A percentile compares a stretch with the other conserved stretches of the same genome.
These are phyloP conservation scores for Claviceps spartinae DNA, from an alignment of 2,329 filamentous ascomycete genomes.

Conservation along the genomic window DNA sequence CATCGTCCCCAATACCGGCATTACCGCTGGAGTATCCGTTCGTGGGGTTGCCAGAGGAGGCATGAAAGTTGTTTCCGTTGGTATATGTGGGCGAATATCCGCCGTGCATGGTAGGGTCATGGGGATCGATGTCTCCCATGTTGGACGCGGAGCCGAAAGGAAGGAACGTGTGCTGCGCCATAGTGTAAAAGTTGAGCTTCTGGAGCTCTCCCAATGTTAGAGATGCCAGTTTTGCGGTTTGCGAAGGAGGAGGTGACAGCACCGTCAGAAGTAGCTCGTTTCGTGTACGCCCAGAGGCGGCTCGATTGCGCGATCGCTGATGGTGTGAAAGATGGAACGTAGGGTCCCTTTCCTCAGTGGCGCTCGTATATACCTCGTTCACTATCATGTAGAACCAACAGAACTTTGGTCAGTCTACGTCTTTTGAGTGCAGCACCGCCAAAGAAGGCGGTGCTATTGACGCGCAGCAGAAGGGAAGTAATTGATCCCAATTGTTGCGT, in stretches of 20 bases:
- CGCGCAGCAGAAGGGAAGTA: not conserved
- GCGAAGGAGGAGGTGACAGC: conserved; percentile 3
- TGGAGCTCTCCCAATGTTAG: conserved; percentile 6
- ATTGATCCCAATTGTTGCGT: not conserved
- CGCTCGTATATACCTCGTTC: not conserved
- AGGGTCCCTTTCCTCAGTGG: not conserved
- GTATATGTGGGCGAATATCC: conserved; percentile 47
- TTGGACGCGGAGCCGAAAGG: conserved; percentile 42
- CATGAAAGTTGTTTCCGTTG: conserved; percentile 38
- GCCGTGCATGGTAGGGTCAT: conserved; percentile 60
- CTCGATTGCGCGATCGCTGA: not conserved
- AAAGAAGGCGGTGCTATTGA: not conserved
- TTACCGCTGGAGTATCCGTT: conserved; percentile 66
- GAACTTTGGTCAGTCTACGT: not conserved
- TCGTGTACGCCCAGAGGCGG: conserved; percentile 2
- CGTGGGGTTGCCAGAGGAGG: conserved; percentile 42
- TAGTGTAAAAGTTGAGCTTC: conserved; percentile 16
- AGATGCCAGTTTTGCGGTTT: conserved; percentile 6
- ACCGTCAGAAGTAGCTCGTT: conserved; percentile 3
- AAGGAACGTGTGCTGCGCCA: conserved; percentile 44
- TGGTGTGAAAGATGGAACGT: not conserved
- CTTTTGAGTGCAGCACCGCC: not conserved
- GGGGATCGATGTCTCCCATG: conserved; percentile 62
- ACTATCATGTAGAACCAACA: not conserved
- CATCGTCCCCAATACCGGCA: conserved; percentile 74